Evolutionary conservation across 2,329 filamentous ascomycete species (phyloP), one percentile per base, ranked within the genome.

Genomic region (Tolypocladium album): DNA sequence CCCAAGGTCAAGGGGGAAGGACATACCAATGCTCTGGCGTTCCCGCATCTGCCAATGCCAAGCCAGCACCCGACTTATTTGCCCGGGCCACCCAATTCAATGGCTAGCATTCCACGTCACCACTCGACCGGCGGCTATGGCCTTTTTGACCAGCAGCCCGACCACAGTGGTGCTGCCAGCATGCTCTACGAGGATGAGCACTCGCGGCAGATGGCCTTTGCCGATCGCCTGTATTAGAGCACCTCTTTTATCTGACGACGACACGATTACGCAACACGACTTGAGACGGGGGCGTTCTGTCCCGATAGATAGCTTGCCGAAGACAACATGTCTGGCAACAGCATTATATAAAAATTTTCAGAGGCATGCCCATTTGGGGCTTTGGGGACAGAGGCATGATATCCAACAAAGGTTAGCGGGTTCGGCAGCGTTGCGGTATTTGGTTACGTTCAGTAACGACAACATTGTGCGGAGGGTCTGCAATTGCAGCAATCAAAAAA

Each of bases 141-240:
- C 39, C 75, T 80, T 67, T 80, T 77, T 61, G 79, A 79, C 43
- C 73, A 76, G 53, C 76, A 78, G n/a, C 74, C 77, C 39, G 70
- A 71, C 27, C 67, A 61, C 34, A 56, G 56, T n/a, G 58, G 53
- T 8, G 50, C 57, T 17, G 71, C 69, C 45, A 74, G 71, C 17
- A 71, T 75, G 43, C 65, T 77, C 31, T 81, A 81, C 62, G 78
- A 78, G 27, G 78, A 79, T 34, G 75, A 77, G 4, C 73, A 78
- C 53, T 62, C 67, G 47, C 71, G 73, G 1, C 71, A 75, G 12
- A 70, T 80, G 64, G 64, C 73, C 39, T 78, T 78, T 64, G 70
- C 75, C 24, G 75, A 78, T 57, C 72, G 79, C 59, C 68, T 80
- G 64, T 79, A 78, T 65, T 79, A 67, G 72, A 59, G 31, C 36